Evolutionary conservation across 768 basidiomycete species (phyloP), one percentile per base, ranked within the genome.

Genomic region (Infundibulicybe gibba): DNA sequence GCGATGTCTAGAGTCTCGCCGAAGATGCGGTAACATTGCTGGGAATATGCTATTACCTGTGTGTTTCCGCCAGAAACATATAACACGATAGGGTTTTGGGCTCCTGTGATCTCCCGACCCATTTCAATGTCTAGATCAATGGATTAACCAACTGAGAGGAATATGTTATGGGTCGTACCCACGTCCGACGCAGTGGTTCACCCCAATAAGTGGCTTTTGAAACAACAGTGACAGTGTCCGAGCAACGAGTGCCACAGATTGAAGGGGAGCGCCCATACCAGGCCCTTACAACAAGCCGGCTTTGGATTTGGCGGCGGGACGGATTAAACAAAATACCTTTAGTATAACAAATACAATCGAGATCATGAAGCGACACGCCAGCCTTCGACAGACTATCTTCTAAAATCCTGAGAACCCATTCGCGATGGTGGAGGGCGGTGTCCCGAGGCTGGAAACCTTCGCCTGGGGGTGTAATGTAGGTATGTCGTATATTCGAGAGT

Each of bases 151-250:
- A 25, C 5, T 11, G 19, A 21, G 17, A 9, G n/a, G 15, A 34
- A 21, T 34, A 33, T 52, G 38, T 21, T 34, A 15, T 25, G 8
- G 15, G 40, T 42, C 46, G 39, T 47, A 13, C 68, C 91, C 60
- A 98, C 97, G 97, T 41, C 97, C 97, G 30, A 99, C 85, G 58
- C 97, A 99, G 65, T 99, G 97, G 63, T 99, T 99, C n/a, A 98
- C 97, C 1, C 93, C 94, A 3, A 99, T 83, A 5, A 99, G 75
- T 3, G 97, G 95, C 59, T 97, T 98, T 56, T 80, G 67, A 64
- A 87, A 94, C 48, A 99, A 63, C 3, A 97, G 76, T 2, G 92
- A 86, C 31, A 99, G 72, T 1, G 91, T 95, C 41, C 97, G 77
- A 0, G 97, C 97, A 30, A 98, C 89, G 20, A 99, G 69, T 1